Evolutionary conservation across 2,329 filamentous ascomycete genomes (phyloP).

Genomic region (Diatrype stigma): DNA sequence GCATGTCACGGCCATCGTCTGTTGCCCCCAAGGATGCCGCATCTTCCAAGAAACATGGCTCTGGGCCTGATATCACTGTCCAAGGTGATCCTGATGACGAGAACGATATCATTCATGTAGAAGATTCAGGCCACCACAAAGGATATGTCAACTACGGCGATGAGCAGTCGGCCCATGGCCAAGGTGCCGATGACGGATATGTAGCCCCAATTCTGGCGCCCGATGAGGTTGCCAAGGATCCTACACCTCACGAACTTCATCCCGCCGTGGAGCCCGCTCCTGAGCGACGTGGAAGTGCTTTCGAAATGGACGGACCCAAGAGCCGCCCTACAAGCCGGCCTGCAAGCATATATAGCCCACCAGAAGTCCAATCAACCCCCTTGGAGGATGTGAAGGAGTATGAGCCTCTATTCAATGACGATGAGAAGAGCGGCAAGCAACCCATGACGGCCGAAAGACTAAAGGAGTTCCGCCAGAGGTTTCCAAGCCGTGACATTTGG

Average conservation of each 20-base stretch:
- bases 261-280: constrained; percentile 77
- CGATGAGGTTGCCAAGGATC: constrained; percentile 78
- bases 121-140: constrained; percentile 53
- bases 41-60: constrained; percentile 26
- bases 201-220: constrained; percentile 80
- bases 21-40: constrained; percentile 33
- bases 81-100: constrained; percentile 37
- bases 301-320: constrained; percentile 51
- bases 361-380: constrained; percentile 60
- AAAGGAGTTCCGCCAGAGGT: constrained; percentile 60
- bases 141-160: constrained; percentile 42
- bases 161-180: constrained; percentile 46
- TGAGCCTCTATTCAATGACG: constrained; percentile 87
- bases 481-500: constrained; percentile 96
- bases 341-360: constrained; percentile 57
- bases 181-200: constrained; percentile 55
- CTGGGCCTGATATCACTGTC: constrained; percentile 17
- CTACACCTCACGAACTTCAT: constrained; percentile 62
- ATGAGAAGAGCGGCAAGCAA: constrained; percentile 48
- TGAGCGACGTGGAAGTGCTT: constrained; percentile 57
- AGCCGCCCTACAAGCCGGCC: constrained; percentile 63
- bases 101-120: constrained; percentile 70
- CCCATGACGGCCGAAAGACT: constrained; percentile 40
- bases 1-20: constrained; percentile 56
- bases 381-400: constrained; percentile 90